A percentile compares a stretch with the other conserved stretches of the same genome.
Evolutionary conservation across 345 rosid genomes (phyloP).

Genomic region (Odontarrhena argentea): DNA sequence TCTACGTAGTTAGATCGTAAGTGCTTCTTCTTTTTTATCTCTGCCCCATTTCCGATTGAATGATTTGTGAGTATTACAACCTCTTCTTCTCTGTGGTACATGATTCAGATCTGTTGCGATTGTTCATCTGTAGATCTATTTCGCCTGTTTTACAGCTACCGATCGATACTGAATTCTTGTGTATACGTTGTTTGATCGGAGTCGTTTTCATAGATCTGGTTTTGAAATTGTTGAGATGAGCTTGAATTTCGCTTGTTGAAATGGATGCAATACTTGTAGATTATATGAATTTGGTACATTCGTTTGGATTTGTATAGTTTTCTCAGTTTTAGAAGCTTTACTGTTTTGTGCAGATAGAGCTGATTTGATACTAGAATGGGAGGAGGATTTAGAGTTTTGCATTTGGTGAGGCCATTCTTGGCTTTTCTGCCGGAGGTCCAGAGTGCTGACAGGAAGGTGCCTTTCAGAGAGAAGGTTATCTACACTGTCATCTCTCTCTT

Average conservation of each 20-base stretch:
- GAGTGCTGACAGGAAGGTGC: conserved; percentile 66
- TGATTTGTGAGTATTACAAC: conserved; percentile 27
- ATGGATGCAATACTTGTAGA: neutral
- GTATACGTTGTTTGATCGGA: neutral
- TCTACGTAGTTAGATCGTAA: conserved; percentile 24
- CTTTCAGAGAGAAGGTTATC: conserved; percentile 70
- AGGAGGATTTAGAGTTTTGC: conserved; percentile 70
- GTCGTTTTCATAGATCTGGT: conserved; percentile 25
- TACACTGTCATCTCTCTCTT: conserved; percentile 61
- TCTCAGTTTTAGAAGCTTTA: neutral
- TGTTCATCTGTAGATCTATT: conserved; percentile 18
- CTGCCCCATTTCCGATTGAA: neutral
- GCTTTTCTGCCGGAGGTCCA: conserved; percentile 63
- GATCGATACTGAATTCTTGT: conserved; percentile 18
- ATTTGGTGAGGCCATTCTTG: conserved; percentile 68
- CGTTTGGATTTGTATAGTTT: conserved; percentile 8
- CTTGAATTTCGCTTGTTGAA: neutral
- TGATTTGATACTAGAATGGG: conserved; percentile 50
- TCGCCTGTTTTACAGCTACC: neutral
- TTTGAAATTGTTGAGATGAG: neutral
- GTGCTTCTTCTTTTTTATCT: neutral
- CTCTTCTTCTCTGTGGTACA: neutral
- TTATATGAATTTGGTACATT: conserved; percentile 10
- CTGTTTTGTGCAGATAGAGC: conserved; percentile 4
- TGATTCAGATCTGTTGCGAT: conserved; percentile 25